Evolutionary conservation across 2,329 filamentous ascomycete species (phyloP).

Genomic region (Cordyceps cicadae): DNA sequence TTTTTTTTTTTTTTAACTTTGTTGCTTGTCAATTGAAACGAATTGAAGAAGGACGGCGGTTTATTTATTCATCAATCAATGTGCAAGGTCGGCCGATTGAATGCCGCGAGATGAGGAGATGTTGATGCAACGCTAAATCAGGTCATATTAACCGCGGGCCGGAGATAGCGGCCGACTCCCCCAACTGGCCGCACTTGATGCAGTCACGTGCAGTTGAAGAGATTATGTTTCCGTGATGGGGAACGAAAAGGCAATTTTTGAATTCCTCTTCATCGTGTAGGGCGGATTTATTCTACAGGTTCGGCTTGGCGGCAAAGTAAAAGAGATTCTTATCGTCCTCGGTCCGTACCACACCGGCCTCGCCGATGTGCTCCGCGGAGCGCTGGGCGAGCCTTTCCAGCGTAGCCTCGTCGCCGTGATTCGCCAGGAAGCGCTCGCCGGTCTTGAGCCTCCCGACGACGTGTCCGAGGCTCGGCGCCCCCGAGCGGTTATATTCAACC

Average conservation of each 20-base stretch:
- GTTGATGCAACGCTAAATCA: neutral
- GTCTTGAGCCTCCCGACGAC: constrained; percentile 18
- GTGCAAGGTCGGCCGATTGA: neutral
- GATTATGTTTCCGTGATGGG: neutral
- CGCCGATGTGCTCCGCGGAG: constrained; percentile 18
- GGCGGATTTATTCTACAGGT: constrained; percentile 8
- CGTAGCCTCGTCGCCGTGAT: constrained; percentile 19
- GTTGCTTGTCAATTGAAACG: no score
- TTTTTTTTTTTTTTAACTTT: neutral
- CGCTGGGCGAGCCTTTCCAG: constrained; percentile 14
- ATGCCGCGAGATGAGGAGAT: neutral
- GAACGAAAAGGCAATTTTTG: neutral
- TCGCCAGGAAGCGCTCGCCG: constrained; percentile 21
- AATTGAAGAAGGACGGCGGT: neutral
- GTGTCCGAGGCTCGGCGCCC: constrained; percentile 14
- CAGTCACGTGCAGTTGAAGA: neutral
- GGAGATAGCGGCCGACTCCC: neutral
- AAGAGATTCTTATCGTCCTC: constrained; percentile 16
- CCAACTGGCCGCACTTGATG: neutral
- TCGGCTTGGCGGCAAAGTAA: constrained; percentile 12
- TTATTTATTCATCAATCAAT: neutral
- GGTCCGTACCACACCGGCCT: constrained; percentile 9
- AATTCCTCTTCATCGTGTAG: neutral
- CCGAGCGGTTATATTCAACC: constrained; percentile 21
- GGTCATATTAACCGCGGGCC: neutral